Evolutionary conservation across 352 stramenopile genomes (phyloP).

Genomic region (Hyaloperonospora brassicae): DNA sequence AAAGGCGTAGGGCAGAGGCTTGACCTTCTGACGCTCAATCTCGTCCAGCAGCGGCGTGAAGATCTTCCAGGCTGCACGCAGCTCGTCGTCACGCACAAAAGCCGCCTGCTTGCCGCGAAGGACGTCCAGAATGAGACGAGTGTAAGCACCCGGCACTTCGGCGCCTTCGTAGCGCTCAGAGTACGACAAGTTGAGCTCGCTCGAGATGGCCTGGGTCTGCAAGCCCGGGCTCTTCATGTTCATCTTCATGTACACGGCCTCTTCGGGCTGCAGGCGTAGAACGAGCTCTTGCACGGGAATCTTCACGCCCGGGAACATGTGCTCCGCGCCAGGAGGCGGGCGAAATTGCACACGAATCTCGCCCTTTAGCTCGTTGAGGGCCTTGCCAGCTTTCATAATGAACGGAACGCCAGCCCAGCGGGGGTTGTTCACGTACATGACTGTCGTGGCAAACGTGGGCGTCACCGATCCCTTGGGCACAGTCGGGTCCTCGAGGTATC

Average conservation of each 20-base stretch:
- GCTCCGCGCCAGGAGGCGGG: constrained; percentile 76
- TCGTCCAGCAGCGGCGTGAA: constrained; percentile 96
- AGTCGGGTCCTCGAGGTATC: constrained; percentile 94
- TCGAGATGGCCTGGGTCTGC: constrained; percentile 85
- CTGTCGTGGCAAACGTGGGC: constrained; percentile 87
- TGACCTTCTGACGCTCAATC: constrained; percentile 90
- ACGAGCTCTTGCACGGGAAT: constrained; percentile 95
- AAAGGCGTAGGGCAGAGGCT: constrained; percentile 89
- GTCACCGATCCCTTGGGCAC: constrained; percentile 90
- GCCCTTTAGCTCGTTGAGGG: constrained; percentile 94
- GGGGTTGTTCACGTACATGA: constrained; percentile 92
- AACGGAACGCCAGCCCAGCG: constrained; percentile 97
- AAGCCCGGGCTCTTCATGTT: constrained; percentile 95
- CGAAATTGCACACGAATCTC: constrained; percentile 97
- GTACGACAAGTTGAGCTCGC: constrained; percentile 96
- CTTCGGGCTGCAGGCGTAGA: constrained; percentile 93
- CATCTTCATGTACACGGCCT: constrained; percentile 95
- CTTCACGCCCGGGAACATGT: constrained; percentile 87
- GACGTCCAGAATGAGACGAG: constrained; percentile 95
- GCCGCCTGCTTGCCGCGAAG: constrained; percentile 90
- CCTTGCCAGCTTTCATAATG: constrained; percentile 98
- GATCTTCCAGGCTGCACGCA: constrained; percentile 94
- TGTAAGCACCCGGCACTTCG: constrained; percentile 95
- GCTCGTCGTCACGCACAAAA: constrained; percentile 97
- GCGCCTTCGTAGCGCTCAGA: constrained; percentile 74